Conservation (phyloP, 805 yeast genomes). For the Sugiyamaella qingdaonensis region DNA sequence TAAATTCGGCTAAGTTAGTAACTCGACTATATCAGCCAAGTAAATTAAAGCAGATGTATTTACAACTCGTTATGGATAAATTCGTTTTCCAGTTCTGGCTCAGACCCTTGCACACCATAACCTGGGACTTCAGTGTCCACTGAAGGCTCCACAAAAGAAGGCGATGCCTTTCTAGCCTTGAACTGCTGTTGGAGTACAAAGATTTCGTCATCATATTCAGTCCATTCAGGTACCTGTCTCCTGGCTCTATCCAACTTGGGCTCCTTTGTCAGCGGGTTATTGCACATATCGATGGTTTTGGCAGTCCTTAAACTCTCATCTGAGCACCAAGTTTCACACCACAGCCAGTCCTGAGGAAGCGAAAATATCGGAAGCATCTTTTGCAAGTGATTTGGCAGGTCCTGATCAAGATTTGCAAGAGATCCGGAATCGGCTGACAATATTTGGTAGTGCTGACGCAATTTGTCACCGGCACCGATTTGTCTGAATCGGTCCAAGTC, state of each 20-base stretch:
- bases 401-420: constrained; percentile 82
- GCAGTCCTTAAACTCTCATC: constrained; percentile 58
- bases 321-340: constrained; percentile 94
- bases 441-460: constrained; percentile 81
- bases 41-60: too few species aligned
- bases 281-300: constrained; percentile 77
- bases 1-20: neutral
- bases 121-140: constrained; percentile 1
- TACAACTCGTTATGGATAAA: constrained; percentile 11
- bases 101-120: neutral
- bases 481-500: constrained; percentile 66
- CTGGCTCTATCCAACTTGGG: constrained; percentile 71
- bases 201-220: constrained; percentile 55
- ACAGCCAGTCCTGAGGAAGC: constrained; percentile 77
- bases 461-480: constrained; percentile 67
- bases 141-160: neutral
- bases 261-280: constrained; percentile 78
- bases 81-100: neutral
- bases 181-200: constrained; percentile 20
- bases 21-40: too few species aligned
- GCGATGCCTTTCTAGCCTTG: neutral
- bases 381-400: constrained; percentile 87
- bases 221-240: constrained; percentile 78
- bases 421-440: constrained; percentile 77
- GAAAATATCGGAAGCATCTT: constrained; percentile 60